phyloP scores from a whole-genome alignment of 768 basidiomycete species.

The Boletus sp. region DNA sequence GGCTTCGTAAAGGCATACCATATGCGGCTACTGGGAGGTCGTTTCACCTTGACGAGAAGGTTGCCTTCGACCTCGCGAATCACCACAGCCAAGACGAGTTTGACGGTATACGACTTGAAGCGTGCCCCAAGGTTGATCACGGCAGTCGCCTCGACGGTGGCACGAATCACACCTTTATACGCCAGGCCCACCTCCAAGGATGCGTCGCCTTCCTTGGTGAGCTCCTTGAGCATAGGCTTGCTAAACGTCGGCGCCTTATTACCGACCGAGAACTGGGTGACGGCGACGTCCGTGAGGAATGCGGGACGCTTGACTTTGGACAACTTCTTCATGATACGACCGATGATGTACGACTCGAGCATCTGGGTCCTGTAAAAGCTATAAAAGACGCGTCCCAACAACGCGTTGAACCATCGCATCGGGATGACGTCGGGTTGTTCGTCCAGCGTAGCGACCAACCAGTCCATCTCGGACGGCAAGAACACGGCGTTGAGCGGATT shows the following conservation, averaged over 20 bases:
- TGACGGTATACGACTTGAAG: slow-evolving; percentile 88
- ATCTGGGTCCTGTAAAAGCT: slow-evolving; percentile 82
- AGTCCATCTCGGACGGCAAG: slow-evolving; percentile 73
- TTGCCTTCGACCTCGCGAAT: slow-evolving; percentile 91
- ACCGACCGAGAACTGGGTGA: slow-evolving; percentile 89
- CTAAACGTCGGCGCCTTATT: slow-evolving; percentile 80
- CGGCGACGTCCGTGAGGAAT: slow-evolving; percentile 81
- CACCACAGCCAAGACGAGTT: slow-evolving; percentile 85
- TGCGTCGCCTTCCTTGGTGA: slow-evolving; percentile 92
- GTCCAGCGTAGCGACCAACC: slow-evolving; percentile 82
- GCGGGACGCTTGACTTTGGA: slow-evolving; percentile 86
- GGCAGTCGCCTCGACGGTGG: slow-evolving; percentile 87
- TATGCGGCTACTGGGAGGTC: slow-evolving; percentile 92
- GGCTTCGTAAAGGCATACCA: slow-evolving; percentile 92
- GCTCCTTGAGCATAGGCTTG: slow-evolving; percentile 98
- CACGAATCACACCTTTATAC: slow-evolving; percentile 85
- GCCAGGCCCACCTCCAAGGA: slow-evolving; percentile 81
- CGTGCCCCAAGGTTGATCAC: slow-evolving; percentile 80
- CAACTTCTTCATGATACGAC: slow-evolving; percentile 89
- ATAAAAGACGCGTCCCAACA: slow-evolving; percentile 91
- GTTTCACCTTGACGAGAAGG: slow-evolving; percentile 83
- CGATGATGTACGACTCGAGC: slow-evolving; percentile 83
- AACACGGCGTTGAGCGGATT: slow-evolving; percentile 65
- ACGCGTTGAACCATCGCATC: slow-evolving; percentile 95
- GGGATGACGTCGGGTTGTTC: slow-evolving; percentile 94